Evolutionary conservation across 2,329 filamentous ascomycete species (phyloP), one percentile per base, ranked within the genome.

Genomic region (Ceratocystis albifundus): DNA sequence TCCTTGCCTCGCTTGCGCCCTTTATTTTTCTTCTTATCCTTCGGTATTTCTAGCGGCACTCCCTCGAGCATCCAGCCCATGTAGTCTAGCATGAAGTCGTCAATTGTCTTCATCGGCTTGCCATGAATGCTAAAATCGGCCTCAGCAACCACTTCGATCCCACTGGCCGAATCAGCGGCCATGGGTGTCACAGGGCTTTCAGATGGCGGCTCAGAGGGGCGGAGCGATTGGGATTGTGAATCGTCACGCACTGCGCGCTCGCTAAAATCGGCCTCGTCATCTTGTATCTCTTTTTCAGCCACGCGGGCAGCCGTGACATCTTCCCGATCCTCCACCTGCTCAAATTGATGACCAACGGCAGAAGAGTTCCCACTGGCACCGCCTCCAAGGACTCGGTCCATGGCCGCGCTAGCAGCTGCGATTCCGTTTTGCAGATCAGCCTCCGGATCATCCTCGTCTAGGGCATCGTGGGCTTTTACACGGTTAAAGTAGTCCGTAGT

Each of bases 401-500:
- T 92, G 6, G 89, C 89, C 7, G 83, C 85, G 66, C 84, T 87
- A 1, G 87, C 87, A 67, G 88, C 87, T 20, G 86, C 85, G 69
- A 85, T 82, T 2, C 80, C 80, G 70, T 86, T 82, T n/a, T 82
- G 80, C 28, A 84, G 76, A 4, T 77, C 71, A n/a, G 61, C 62
- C 5, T 65, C 68, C 2, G 65, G 62, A 20, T 68, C 67, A 3
- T 67, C 64, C 25, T 66, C 62, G 15, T 61, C 61, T 20, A 44
- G 61, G n/a, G 41, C 53, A 25, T 65, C 62, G 7, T 57, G 65
- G 0, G 80, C 80, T 68, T 86, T 84, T 0, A 81, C 78, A 71
- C 88, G 90, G 71, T 91, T 91, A 76, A 96, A 93, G 74, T 96
- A 92, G 72, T 99, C 94, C 0, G 94, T 99, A 0, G 93, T 99